Percentiles rank a stretch among this genome's conserved stretches.
These are phyloP conservation scores for Lepidium africanum DNA, from an alignment of 345 rosid species.

Conservation along the genomic window DNA sequence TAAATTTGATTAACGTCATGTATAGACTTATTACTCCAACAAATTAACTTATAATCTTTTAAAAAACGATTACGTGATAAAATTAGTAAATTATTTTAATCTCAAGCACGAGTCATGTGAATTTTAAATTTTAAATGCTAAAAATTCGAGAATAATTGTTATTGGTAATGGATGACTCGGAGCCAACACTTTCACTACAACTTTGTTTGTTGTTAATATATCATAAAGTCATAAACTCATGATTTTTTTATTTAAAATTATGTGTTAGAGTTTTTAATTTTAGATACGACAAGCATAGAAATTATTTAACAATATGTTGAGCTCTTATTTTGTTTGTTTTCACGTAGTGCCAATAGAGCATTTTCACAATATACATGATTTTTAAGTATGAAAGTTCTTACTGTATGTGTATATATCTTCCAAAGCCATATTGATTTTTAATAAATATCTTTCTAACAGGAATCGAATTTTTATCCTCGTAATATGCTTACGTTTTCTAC, in stretches of 20 bases:
- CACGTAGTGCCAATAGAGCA: not conserved
- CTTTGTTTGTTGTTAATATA: not conserved
- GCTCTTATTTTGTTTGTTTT: not conserved
- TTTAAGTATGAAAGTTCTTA: no score
- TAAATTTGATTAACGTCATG: not conserved
- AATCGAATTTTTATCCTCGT: no score
- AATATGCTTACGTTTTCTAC: no score
- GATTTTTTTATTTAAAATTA: not conserved
- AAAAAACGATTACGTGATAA: not conserved
- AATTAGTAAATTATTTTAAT: not conserved
- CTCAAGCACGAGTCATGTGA: conserved; percentile 1
- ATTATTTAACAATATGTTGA: not conserved
- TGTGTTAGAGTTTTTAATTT: not conserved
- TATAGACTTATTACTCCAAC: not conserved
- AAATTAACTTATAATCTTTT: not conserved
- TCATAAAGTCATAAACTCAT: not conserved
- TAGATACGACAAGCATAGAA: not conserved
- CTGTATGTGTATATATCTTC: no score
- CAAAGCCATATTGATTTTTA: no score
- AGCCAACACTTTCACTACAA: conserved; percentile 6
- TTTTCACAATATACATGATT: not conserved
- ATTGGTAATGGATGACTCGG: not conserved
- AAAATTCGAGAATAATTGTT: not conserved
- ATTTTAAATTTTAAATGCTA: not conserved
- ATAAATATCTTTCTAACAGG: no score